Base-by-base conservation (phyloP, 805 yeast species). In the Zygosaccharomyces kombuchaensis region DNA sequence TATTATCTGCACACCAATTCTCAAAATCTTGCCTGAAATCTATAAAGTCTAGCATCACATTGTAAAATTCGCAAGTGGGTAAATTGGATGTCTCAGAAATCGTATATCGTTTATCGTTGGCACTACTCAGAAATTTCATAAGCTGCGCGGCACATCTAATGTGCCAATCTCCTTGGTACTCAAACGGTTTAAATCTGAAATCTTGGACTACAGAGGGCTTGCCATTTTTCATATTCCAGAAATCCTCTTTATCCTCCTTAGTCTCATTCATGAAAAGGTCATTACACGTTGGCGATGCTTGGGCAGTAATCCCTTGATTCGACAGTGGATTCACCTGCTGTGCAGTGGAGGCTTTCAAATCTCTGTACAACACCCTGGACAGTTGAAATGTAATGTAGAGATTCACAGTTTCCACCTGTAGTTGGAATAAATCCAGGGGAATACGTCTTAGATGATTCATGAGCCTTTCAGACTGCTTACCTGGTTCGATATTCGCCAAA, bases 151-250 rank as follows among this genome's bases (percentile, higher is more conserved):
- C 87, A 0, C 87, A 73, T 43, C 75, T 70, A 27, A 90, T 68
- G 52, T 84, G 89, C 96, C 96, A 91, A 58, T 87, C 89, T 49
- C 76, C 74, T 0, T 86, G 82, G 62, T 90, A 90, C 21, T 59
- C 59, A 59, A 43, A 69, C 65, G 47, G 59, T 52, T 58, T 71
- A 29, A 66, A 54, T 14, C 55, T 60, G 10, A 53, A 48, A 25
- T 40, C 41, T 19, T 36, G 32, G 7, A 14, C 23, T 8, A 19
- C 27, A 9, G 31, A n/a, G 6, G 9, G 26, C 32, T 40, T 45
- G 6, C 41, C 44, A 14, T 30, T 35, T 35, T 35, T 45, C 26
- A 40, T 8, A 35, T 35, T 22, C 31, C 27, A 35, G n/a, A 35
- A 10, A 21, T 45, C 43, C n/a, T 40, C 40, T 16, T 35, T 35